Evolutionary conservation across 345 rosid genomes (phyloP).

Genomic region (Noccaea bulbosa): DNA sequence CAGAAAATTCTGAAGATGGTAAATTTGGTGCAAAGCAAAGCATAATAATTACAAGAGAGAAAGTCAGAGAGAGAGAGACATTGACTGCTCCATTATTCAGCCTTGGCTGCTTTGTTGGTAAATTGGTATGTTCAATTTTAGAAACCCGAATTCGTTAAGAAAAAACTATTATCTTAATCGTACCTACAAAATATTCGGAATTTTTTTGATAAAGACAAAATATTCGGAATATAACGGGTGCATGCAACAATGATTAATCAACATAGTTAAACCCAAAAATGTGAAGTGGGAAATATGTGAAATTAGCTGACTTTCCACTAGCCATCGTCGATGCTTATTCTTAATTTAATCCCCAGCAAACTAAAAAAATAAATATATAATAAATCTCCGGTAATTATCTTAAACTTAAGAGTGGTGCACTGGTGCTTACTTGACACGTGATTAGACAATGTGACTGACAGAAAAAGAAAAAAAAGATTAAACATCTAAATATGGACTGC

Average conservation of each 20-base stretch:
- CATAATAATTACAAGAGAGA: not conserved
- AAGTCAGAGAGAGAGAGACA: not conserved
- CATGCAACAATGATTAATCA: slow-evolving; percentile 17
- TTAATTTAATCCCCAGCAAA: not conserved
- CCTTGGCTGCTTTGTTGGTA: slow-evolving; percentile 6
- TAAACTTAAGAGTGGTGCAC: not conserved
- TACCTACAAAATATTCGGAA: slow-evolving; percentile 8
- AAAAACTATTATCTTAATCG: not conserved
- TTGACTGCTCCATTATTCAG: not conserved
- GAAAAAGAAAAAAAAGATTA: not conserved
- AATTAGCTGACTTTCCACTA: slow-evolving; percentile 9
- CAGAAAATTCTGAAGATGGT: too few species aligned
- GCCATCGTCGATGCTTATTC: not conserved
- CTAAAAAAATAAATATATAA: not conserved
- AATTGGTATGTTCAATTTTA: not conserved
- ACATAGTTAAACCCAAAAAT: not conserved
- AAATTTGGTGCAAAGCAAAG: not conserved
- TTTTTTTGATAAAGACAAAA: too few species aligned
- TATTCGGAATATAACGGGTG: not conserved
- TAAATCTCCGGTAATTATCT: not conserved
- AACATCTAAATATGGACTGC: slow-evolving; percentile 10
- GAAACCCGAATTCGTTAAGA: not conserved
- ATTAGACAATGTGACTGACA: not conserved
- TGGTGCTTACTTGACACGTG: slow-evolving; percentile 10
- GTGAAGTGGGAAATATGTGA: not conserved